These are phyloP conservation scores for Ustanciosporium gigantosporum DNA, from an alignment of 1,284 basidiomycete genomes.

Conservation along the genomic window DNA sequence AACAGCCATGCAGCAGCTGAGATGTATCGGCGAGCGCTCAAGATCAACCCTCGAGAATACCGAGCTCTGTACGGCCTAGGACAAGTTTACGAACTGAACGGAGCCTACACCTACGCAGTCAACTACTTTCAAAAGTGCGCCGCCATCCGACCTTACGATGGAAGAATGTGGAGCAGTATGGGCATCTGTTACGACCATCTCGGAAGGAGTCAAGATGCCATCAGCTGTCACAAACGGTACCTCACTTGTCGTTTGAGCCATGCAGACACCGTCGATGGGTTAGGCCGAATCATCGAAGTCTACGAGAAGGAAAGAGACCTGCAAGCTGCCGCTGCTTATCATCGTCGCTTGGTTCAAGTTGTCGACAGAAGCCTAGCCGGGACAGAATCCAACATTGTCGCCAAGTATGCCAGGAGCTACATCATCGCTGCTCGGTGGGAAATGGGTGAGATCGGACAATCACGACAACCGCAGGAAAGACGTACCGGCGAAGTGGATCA, in stretches of 20 bases:
- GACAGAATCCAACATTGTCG: constrained; percentile 44
- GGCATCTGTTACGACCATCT: constrained; percentile 92
- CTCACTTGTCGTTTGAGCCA: constrained; percentile 54
- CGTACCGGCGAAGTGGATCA: constrained; percentile 5
- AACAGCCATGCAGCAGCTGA: constrained; percentile 98
- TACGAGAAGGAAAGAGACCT: constrained; percentile 48
- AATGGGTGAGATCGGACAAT: constrained; percentile 54
- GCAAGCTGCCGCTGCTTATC: constrained; percentile 47
- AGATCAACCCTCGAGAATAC: constrained; percentile 87
- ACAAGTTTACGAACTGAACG: constrained; percentile 93
- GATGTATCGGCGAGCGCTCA: constrained; percentile 91
- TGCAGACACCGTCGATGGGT: constrained; percentile 44
- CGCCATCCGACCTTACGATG: constrained; percentile 88
- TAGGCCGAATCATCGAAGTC: constrained; percentile 54
- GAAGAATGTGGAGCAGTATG: constrained; percentile 92
- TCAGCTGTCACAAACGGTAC: constrained; percentile 57
- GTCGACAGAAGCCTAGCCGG: constrained; percentile 38
- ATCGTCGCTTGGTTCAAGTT: constrained; percentile 55
- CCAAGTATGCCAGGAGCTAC: constrained; percentile 47
- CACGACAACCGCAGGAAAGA: constrained; percentile 8
- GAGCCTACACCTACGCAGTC: constrained; percentile 93
- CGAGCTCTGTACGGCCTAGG: constrained; percentile 98
- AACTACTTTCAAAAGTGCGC: constrained; percentile 97
- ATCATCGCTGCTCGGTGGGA: constrained; percentile 56
- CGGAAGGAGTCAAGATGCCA: constrained; percentile 57